phyloP scores from a whole-genome alignment of 2,329 filamentous ascomycete genomes.

The Chaetoscypha palmicola region DNA sequence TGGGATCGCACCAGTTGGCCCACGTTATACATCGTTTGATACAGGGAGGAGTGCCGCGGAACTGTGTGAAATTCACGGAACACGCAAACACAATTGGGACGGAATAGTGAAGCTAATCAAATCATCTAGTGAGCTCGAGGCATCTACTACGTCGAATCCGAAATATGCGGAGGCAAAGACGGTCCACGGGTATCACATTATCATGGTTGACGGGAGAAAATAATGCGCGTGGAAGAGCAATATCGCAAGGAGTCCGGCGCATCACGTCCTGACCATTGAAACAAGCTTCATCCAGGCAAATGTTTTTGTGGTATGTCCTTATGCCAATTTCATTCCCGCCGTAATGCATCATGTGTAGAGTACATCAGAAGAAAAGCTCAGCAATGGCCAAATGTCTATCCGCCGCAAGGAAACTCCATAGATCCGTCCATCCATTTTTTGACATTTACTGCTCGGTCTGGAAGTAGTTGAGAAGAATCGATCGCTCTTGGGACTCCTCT shows the following conservation, averaged over 20 bases:
- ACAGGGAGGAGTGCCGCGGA: too few relatives aligned
- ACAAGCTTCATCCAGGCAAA: neutral
- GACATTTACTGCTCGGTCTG: constrained; percentile 69
- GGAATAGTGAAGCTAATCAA: too few relatives aligned
- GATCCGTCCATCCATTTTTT: constrained; percentile 17
- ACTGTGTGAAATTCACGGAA: too few relatives aligned
- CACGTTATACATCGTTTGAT: too few relatives aligned
- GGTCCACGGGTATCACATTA: constrained; percentile 69
- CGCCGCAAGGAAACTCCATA: constrained; percentile 26
- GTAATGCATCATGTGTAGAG: constrained; percentile 28
- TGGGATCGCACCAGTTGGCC: too few relatives aligned
- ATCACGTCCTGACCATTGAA: neutral
- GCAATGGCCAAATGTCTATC: constrained; percentile 27
- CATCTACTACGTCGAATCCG: constrained; percentile 56
- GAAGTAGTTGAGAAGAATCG: constrained; percentile 99
- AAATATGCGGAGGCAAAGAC: constrained; percentile 68
- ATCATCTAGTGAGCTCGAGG: constrained; percentile 57
- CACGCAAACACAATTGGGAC: too few relatives aligned
- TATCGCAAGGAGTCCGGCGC: too few relatives aligned
- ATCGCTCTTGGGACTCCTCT: constrained; percentile 98
- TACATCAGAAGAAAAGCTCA: constrained; percentile 28
- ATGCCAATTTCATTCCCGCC: constrained; percentile 28
- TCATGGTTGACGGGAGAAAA: constrained; percentile 54
- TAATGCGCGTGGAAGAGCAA: too few relatives aligned
- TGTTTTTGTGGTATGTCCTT: constrained; percentile 15